phyloP scores from a whole-genome alignment of 345 rosid species.

The Eucalyptus regnans region DNA sequence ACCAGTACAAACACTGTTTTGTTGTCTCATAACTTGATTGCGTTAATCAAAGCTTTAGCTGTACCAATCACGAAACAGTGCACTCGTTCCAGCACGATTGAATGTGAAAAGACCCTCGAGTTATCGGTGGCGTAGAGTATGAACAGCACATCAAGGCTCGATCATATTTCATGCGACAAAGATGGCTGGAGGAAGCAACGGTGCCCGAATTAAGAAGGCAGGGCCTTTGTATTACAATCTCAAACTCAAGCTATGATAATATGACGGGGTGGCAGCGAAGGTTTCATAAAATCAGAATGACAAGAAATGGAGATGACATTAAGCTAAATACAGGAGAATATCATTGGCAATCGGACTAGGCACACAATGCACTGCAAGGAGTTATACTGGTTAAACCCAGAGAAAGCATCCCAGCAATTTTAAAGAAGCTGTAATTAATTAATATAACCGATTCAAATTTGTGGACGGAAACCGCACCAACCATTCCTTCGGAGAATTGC shows the following conservation, averaged over 20 bases:
- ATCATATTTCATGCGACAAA: not conserved
- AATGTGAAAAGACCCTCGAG: not conserved
- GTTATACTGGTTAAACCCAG: not conserved
- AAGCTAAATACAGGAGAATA: not conserved
- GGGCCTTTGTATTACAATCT: not conserved
- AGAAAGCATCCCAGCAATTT: not conserved
- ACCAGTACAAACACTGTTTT: not conserved
- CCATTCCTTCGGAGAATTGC: not conserved
- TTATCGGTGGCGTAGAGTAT: not conserved
- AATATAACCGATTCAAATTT: not conserved
- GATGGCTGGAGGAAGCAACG: not conserved
- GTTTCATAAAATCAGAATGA: not conserved
- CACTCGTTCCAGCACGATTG: not conserved
- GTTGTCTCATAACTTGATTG: not conserved
- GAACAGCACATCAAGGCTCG: not conserved
- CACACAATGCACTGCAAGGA: not conserved
- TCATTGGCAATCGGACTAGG: not conserved
- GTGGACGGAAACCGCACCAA: not conserved
- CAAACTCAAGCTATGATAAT: not conserved
- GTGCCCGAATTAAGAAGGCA: not conserved
- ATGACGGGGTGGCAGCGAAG: not conserved
- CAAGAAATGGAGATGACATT: not conserved
- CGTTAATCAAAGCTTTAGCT: not conserved
- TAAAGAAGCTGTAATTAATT: not conserved
- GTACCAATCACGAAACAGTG: not conserved